phyloP scores from a whole-genome alignment of 257 asterid species.

The Plectranthus barbatus region DNA sequence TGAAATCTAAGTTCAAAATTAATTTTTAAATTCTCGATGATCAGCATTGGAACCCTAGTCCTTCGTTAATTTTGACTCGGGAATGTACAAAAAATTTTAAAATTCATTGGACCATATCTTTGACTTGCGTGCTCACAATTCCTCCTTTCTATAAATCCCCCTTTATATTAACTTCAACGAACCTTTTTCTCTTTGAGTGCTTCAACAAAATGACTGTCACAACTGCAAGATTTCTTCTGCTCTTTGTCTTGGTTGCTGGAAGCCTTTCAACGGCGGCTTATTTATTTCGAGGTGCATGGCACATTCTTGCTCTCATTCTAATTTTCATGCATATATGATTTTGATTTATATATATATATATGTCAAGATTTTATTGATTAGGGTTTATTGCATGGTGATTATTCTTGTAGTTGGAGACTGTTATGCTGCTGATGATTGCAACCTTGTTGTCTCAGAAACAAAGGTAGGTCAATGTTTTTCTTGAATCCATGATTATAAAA shows the following conservation, averaged over 20 bases:
- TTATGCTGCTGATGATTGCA: constrained; percentile 13
- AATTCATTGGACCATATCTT: constrained; percentile 35
- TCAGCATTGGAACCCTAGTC: constrained; percentile 32
- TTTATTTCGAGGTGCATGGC: constrained; percentile 29
- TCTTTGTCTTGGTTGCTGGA: constrained; percentile 20
- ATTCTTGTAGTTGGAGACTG: constrained; percentile 15
- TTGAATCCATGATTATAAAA: too few species aligned
- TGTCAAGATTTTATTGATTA: neutral
- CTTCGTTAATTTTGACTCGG: constrained; percentile 27
- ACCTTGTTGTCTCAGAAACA: constrained; percentile 12
- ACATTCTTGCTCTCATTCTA: neutral
- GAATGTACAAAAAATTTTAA: constrained; percentile 22
- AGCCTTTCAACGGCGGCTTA: constrained; percentile 16
- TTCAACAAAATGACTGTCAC: constrained; percentile 29
- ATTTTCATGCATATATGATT: neutral
- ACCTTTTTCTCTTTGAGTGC: constrained; percentile 25
- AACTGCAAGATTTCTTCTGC: constrained; percentile 24
- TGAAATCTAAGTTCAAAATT: constrained; percentile 28
- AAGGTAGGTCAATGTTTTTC: constrained; percentile 13
- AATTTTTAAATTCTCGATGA: too few species aligned
- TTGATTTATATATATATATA: too few species aligned
- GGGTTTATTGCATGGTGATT: constrained; percentile 6
- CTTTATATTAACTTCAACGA: constrained; percentile 1
- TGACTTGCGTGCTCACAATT: constrained; percentile 32
- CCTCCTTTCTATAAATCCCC: constrained; percentile 32